A percentile compares a stretch with the other conserved stretches of the same genome.
Evolutionary conservation across 1,284 basidiomycete genomes (phyloP).

Genomic region (Cryptococcus sp.): DNA sequence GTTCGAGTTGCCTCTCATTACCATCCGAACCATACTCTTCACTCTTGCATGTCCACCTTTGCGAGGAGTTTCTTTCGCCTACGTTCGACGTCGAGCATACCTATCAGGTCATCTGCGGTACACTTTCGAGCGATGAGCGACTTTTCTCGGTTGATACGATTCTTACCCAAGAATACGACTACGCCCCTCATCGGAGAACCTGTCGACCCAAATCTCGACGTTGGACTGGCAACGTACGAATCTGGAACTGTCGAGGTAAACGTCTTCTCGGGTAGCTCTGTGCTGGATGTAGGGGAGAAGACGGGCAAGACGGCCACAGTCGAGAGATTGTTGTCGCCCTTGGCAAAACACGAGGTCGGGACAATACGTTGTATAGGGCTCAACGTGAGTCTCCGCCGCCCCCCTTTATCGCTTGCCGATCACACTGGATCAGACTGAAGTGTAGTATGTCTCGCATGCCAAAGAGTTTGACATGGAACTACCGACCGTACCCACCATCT

Average conservation of each 20-base stretch:
- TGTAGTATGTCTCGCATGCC: constrained; percentile 45
- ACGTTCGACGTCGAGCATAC: too few relatives aligned
- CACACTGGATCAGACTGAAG: neutral
- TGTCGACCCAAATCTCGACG: constrained; percentile 35
- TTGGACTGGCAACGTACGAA: constrained; percentile 39
- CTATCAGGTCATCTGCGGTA: neutral
- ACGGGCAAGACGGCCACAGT: constrained; percentile 34
- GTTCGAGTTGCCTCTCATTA: too few relatives aligned
- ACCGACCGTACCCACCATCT: neutral
- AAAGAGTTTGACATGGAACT: constrained; percentile 5
- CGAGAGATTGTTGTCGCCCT: constrained; percentile 32
- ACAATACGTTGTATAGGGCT: neutral
- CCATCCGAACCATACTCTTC: too few relatives aligned
- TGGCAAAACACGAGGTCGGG: constrained; percentile 18
- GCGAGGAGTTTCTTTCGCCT: too few relatives aligned
- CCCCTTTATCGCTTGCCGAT: too few relatives aligned
- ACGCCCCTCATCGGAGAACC: constrained; percentile 11
- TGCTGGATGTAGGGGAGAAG: constrained; percentile 34
- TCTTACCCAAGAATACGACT: constrained; percentile 9
- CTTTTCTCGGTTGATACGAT: constrained; percentile 15
- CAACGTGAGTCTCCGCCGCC: constrained; percentile 33
- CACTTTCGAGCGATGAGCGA: neutral
- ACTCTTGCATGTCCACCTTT: too few relatives aligned
- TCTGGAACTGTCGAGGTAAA: constrained; percentile 8
- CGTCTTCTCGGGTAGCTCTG: constrained; percentile 31